Conservation (phyloP, 2,329 filamentous ascomycete genomes). For the Alternaria tenuissima region DNA sequence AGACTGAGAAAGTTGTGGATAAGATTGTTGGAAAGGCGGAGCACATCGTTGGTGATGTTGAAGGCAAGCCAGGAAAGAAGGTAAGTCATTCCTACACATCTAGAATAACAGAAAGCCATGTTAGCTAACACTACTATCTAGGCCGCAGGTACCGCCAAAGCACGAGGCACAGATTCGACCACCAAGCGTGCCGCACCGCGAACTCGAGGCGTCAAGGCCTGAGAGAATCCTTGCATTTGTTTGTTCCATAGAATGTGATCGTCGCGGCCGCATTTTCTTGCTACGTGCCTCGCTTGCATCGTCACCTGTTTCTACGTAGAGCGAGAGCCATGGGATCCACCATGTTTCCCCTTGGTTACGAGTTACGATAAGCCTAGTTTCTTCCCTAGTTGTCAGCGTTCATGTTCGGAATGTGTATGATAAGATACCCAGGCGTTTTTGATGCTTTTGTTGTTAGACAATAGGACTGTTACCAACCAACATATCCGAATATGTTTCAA, state of each 20-base stretch:
- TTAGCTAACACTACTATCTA: slow-evolving; percentile 1
- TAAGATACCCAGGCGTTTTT: slow-evolving; percentile 17
- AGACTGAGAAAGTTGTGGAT: slow-evolving; percentile 40
- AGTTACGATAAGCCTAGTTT: background rate
- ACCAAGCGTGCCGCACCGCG: slow-evolving; percentile 15
- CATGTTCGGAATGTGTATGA: slow-evolving; percentile 13
- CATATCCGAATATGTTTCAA: too few species aligned
- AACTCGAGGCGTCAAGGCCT: slow-evolving; percentile 11
- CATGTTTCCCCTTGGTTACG: background rate
- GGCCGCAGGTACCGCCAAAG: slow-evolving; percentile 23
- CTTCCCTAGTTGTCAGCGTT: background rate
- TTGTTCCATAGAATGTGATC: background rate
- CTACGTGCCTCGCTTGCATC: background rate
- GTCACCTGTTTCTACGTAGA: background rate
- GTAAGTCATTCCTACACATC: slow-evolving; percentile 18
- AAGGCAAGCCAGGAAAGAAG: slow-evolving; percentile 42
- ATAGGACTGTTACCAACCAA: background rate
- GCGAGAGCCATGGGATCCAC: background rate
- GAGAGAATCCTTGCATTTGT: background rate
- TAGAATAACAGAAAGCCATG: background rate
- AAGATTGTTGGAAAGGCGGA: slow-evolving; percentile 33
- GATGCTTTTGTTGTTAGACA: background rate
- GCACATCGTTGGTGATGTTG: slow-evolving; percentile 33
- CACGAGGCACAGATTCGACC: slow-evolving; percentile 18
- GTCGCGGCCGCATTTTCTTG: background rate